These are phyloP conservation scores for Garcileccinum viscosum DNA, from an alignment of 1,284 basidiomycete genomes.

Conservation along the genomic window DNA sequence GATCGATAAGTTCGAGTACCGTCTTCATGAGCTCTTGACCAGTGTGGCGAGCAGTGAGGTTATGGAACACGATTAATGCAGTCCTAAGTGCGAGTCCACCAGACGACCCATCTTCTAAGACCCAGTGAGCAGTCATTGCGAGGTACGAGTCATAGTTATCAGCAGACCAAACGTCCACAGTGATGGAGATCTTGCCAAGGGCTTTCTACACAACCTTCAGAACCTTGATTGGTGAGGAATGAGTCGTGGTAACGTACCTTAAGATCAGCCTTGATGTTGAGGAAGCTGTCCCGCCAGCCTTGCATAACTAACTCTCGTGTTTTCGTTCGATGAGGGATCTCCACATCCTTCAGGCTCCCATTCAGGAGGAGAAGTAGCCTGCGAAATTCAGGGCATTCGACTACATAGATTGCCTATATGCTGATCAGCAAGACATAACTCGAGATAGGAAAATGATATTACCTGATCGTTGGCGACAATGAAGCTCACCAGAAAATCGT, in stretches of 20 bases:
- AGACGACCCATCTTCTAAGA: not conserved
- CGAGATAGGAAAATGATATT: not conserved
- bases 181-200: not conserved
- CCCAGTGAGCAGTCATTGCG: not conserved
- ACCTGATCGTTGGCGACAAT: not conserved
- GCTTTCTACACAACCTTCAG: not conserved
- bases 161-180: not conserved
- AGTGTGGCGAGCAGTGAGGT: not conserved
- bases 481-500: not conserved
- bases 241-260: too few relatives aligned
- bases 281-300: not conserved
- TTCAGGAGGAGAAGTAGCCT: not conserved
- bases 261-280: not conserved
- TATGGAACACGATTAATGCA: not conserved
- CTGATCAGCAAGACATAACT: not conserved
- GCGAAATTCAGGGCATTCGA: not conserved
- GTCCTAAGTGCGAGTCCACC: not conserved
- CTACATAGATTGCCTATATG: not conserved
- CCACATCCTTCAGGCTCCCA: not conserved
- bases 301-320: not conserved
- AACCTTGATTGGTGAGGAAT: too few relatives aligned
- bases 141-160: not conserved
- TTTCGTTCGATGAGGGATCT: not conserved
- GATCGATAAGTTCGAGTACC: not conserved
- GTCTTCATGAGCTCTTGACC: not conserved